phyloP scores from a whole-genome alignment of 2,329 filamentous ascomycete genomes.

The Tricladium varicosporioides region DNA sequence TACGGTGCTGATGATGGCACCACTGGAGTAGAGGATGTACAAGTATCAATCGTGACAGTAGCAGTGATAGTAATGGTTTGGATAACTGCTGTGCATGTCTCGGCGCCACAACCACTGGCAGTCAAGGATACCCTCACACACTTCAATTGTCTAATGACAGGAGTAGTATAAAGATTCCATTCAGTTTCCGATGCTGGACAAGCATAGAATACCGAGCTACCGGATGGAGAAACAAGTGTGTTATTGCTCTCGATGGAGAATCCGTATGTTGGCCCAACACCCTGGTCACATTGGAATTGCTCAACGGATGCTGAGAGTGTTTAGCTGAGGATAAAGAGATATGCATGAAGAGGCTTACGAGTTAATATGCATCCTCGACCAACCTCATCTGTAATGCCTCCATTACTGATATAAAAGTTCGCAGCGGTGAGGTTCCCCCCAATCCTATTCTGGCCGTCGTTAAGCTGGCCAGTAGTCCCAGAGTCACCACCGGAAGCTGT shows the following conservation, averaged over 20 bases:
- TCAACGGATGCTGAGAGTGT: slow-evolving; percentile 8
- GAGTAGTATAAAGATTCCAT: slow-evolving; percentile 52
- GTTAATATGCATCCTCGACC: slow-evolving; percentile 64
- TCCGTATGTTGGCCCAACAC: slow-evolving; percentile 49
- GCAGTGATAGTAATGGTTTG: neutral
- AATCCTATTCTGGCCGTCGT: slow-evolving; percentile 60
- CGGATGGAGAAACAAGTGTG: slow-evolving; percentile 43
- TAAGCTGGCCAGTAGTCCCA: slow-evolving; percentile 58
- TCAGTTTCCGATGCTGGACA: slow-evolving; percentile 55
- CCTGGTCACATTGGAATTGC: slow-evolving; percentile 45
- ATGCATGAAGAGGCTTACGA: slow-evolving; percentile 35
- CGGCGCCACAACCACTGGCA: slow-evolving; percentile 38
- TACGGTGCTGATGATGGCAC: neutral
- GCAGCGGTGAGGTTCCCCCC: slow-evolving; percentile 47
- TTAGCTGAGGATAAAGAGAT: slow-evolving; percentile 1
- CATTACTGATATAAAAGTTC: slow-evolving; percentile 54
- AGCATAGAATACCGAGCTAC: slow-evolving; percentile 53
- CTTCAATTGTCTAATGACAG: slow-evolving; percentile 41
- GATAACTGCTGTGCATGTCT: neutral
- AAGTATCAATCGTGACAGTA: neutral
- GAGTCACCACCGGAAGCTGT: slow-evolving; percentile 46
- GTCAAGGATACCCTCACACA: slow-evolving; percentile 49
- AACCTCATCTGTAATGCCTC: slow-evolving; percentile 52
- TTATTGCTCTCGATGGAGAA: slow-evolving; percentile 56
- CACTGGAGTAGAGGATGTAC: neutral